These are phyloP conservation scores for Fusarium armeniacum DNA, from an alignment of 2,329 filamentous ascomycete species.

Conservation along the genomic window DNA sequence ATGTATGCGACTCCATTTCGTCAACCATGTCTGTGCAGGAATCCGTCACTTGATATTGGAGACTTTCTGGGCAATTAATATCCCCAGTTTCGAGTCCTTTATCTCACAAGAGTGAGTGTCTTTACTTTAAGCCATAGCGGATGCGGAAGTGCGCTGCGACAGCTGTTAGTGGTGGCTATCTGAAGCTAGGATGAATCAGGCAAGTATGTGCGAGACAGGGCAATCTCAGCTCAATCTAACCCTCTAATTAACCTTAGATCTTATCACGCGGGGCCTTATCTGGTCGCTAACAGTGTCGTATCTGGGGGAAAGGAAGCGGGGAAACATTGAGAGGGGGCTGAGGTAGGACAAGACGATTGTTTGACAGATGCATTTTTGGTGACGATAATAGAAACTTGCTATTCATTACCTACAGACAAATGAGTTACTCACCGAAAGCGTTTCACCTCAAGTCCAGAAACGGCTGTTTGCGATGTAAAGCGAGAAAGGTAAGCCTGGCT, in stretches of 20 bases:
- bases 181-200: slow-evolving; percentile 2
- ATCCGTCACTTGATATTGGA: not conserved
- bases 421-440: not conserved
- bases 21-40: not conserved
- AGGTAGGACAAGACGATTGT: not conserved
- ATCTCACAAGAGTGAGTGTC: not conserved
- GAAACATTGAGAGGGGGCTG: not conserved
- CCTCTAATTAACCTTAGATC: not conserved
- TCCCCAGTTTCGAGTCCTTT: not conserved
- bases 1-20: not conserved
- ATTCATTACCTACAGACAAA: not conserved
- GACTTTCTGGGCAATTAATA: not conserved
- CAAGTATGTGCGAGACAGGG: not conserved
- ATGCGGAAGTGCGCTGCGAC: slow-evolving; percentile 3
- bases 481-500: not conserved
- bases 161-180: not conserved
- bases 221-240: not conserved
- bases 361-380: not conserved
- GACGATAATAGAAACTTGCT: no score
- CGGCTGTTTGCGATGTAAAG: slow-evolving; percentile 8
- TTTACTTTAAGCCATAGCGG: not conserved
- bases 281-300: not conserved
- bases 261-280: slow-evolving; percentile 7
- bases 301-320: slow-evolving; percentile 3
- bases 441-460: slow-evolving; percentile 3